These are phyloP conservation scores for Setaria viridis DNA, from an alignment of 202 grass and related monocot genomes.

Conservation along the genomic window DNA sequence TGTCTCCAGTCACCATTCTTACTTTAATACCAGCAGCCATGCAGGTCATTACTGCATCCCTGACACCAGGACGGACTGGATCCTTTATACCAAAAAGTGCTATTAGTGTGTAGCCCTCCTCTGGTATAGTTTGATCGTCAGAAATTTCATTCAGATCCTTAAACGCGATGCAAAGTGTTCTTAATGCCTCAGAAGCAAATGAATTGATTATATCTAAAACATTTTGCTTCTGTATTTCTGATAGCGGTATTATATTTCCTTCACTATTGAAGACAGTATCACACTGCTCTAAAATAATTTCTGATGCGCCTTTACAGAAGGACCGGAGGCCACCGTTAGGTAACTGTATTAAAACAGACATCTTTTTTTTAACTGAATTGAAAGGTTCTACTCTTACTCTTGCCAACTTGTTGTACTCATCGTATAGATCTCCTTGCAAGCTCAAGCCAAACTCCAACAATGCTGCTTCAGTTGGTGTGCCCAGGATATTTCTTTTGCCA, in stretches of 20 bases:
- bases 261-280: slow-evolving; percentile 60
- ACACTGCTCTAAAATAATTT: slow-evolving; percentile 81
- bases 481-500: slow-evolving; percentile 68
- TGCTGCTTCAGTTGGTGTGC: slow-evolving; percentile 86
- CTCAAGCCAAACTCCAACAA: slow-evolving; percentile 84
- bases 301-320: slow-evolving; percentile 89
- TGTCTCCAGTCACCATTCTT: slow-evolving; percentile 91
- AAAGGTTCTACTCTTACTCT: slow-evolving; percentile 84
- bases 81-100: slow-evolving; percentile 94
- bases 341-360: slow-evolving; percentile 80
- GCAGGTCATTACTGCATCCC: slow-evolving; percentile 81
- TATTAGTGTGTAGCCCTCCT: slow-evolving; percentile 79
- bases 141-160: slow-evolving; percentile 76
- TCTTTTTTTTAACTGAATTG: slow-evolving; percentile 92
- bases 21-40: slow-evolving; percentile 84
- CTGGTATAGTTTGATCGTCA: slow-evolving; percentile 58
- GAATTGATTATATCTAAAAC: slow-evolving; percentile 64
- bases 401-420: slow-evolving; percentile 47
- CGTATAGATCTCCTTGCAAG: slow-evolving; percentile 53
- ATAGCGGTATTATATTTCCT: slow-evolving; percentile 57
- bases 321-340: slow-evolving; percentile 64
- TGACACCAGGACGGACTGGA: slow-evolving; percentile 82
- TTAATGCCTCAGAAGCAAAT: slow-evolving; percentile 80
- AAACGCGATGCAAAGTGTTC: slow-evolving; percentile 89
- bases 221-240: slow-evolving; percentile 53